phyloP scores from a whole-genome alignment of 1,284 basidiomycete species.

The Bjerkandera adusta region DNA sequence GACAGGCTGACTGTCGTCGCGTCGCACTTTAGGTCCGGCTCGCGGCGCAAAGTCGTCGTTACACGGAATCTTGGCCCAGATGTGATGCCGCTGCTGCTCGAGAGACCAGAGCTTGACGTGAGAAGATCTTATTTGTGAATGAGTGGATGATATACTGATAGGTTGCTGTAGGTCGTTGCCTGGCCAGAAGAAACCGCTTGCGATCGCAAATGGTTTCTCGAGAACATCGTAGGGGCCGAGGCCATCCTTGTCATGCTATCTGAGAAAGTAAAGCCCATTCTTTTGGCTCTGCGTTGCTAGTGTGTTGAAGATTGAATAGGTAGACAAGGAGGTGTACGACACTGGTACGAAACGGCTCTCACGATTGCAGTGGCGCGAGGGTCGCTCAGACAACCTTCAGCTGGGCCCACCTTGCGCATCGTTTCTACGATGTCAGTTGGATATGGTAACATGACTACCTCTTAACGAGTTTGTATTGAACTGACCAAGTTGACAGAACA shows the following conservation, averaged over 20 bases:
- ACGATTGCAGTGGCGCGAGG: background rate
- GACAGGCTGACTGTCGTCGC: constrained; percentile 11
- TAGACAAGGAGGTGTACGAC: constrained; percentile 73
- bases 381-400: constrained; percentile 34
- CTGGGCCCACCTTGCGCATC: constrained; percentile 70
- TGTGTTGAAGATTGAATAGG: constrained; percentile 36
- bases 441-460: constrained; percentile 52
- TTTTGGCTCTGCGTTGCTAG: background rate
- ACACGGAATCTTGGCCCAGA: constrained; percentile 69
- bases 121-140: constrained; percentile 14
- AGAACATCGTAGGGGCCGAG: constrained; percentile 63
- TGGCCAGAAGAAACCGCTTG: constrained; percentile 72
- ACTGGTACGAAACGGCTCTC: constrained; percentile 42
- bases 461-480: background rate
- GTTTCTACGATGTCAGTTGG: constrained; percentile 92
- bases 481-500: constrained; percentile 60
- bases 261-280: constrained; percentile 54
- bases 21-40: constrained; percentile 11
- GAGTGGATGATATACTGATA: background rate
- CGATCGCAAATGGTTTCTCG: constrained; percentile 75
- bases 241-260: constrained; percentile 70
- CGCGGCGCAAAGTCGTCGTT: constrained; percentile 56
- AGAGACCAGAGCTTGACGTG: constrained; percentile 56
- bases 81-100: constrained; percentile 61
- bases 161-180: constrained; percentile 49